Percentiles rank a stretch among this genome's conserved stretches.
These are phyloP conservation scores for Volvox carteri DNA, from an alignment of 163 green algal species.

Conservation along the genomic window DNA sequence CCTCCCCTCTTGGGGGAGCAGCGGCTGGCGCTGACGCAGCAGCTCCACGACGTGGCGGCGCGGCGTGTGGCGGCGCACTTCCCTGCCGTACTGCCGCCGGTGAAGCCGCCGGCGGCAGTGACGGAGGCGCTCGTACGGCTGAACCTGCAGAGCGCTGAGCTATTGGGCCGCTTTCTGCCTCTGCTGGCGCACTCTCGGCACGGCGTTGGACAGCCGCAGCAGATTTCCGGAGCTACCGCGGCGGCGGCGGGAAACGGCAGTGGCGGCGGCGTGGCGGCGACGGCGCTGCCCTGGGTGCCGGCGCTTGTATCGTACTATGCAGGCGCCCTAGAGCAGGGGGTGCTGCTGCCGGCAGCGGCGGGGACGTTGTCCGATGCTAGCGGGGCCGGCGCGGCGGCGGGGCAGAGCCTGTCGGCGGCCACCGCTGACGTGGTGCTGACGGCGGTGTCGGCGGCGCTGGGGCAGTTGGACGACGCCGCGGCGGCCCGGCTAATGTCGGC, in stretches of 20 bases:
- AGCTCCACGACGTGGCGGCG: slow-evolving; percentile 52
- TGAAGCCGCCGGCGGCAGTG: slow-evolving; percentile 35
- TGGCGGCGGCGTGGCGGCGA: not conserved
- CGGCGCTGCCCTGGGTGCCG: slow-evolving; percentile 48
- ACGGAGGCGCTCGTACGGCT: slow-evolving; percentile 61
- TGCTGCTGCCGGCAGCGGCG: slow-evolving; percentile 50
- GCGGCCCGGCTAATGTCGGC: slow-evolving; percentile 56
- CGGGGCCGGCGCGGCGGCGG: not conserved
- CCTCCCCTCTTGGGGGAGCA: not conserved
- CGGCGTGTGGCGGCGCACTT: slow-evolving; percentile 58
- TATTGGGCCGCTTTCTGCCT: slow-evolving; percentile 67
- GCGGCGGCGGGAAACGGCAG: not conserved
- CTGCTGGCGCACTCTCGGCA: not conserved
- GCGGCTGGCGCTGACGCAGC: slow-evolving; percentile 21
- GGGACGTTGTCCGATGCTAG: slow-evolving; percentile 31
- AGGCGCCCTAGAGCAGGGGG: slow-evolving; percentile 44
- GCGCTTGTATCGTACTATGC: slow-evolving; percentile 55
- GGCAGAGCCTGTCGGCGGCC: not conserved
- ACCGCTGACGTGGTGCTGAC: slow-evolving; percentile 36
- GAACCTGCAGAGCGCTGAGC: slow-evolving; percentile 68
- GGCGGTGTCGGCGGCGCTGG: slow-evolving; percentile 51
- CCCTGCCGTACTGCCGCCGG: slow-evolving; percentile 55
- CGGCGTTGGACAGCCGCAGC: not conserved
- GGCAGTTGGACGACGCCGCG: not conserved
- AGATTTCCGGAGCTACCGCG: too few species aligned